Evolutionary conservation across 371 early-diverging fungal species (phyloP).

Genomic region (Syncephalastrum contaminatum): DNA sequence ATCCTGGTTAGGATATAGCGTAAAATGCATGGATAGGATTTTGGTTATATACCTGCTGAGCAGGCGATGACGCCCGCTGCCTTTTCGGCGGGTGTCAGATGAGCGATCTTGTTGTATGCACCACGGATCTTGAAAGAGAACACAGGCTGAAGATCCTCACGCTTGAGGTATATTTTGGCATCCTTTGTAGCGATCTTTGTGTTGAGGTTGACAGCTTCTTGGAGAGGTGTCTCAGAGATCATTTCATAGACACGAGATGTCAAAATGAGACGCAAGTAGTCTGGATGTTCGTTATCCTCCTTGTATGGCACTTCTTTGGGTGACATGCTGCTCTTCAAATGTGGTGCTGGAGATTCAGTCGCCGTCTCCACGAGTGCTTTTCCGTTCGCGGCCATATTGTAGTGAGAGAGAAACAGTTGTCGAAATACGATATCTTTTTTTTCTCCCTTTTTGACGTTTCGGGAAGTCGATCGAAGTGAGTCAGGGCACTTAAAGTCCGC

Average conservation of each 20-base stretch:
- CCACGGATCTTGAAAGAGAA: constrained; percentile 98
- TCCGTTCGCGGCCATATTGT: not conserved
- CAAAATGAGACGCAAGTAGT: constrained; percentile 89
- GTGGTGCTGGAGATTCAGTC: constrained; percentile 21
- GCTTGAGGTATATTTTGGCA: constrained; percentile 80
- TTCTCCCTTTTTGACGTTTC: no score
- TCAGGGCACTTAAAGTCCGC: no score
- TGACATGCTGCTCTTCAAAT: constrained; percentile 13
- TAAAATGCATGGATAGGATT: not conserved
- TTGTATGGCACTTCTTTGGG: constrained; percentile 2
- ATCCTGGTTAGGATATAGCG: constrained; percentile 28
- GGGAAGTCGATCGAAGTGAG: no score
- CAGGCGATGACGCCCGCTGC: constrained; percentile 90
- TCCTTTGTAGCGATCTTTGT: constrained; percentile 39
- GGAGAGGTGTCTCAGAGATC: constrained; percentile 88
- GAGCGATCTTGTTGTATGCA: constrained; percentile 89
- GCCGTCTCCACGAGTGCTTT: constrained; percentile 27
- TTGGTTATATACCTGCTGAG: constrained; percentile 71
- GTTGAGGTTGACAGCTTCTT: constrained; percentile 80
- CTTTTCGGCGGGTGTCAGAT: constrained; percentile 77
- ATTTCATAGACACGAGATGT: constrained; percentile 91
- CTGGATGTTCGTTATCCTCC: constrained; percentile 41
- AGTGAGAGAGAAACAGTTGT: no score
- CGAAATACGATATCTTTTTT: no score
- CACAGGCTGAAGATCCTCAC: constrained; percentile 96